Evolutionary conservation across 2,329 filamentous ascomycete species (phyloP), one percentile per base, ranked within the genome.

Genomic region (Botrytis aclada): DNA sequence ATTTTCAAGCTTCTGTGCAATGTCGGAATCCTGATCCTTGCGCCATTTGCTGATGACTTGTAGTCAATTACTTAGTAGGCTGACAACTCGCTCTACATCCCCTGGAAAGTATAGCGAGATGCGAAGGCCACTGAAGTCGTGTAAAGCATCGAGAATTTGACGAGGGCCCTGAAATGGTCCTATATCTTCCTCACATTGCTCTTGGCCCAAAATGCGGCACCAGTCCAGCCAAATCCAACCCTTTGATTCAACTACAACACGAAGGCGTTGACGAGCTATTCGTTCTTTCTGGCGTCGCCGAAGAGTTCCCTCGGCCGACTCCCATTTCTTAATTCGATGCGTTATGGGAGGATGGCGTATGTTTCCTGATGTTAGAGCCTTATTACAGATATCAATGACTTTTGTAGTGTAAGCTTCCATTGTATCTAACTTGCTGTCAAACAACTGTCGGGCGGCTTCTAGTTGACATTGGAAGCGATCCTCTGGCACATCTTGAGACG

Each of bases 91-190:
- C n/a, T 63, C 61, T 37, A 63, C 61, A 37, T 63, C 37, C 8
- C 61, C 61, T 39, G 37, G 61, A 43, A 63, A 63, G 39, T 63
- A 63, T 29, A 63, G 37, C 8, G 61, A 63, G 61, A 43, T 63
- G 8, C 61, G 20, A 22, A 63, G 34, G n/a, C 37, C 37, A 37
- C 61, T 8, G 4, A 63, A 63, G n/a, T 41, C 61, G 61, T 63
- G 22, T 7, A 63, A 63, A n/a, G 37, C 61, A 37, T 63, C 61
- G 4, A 63, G 22, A 14, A 43, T 63, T 37, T 63, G 0, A 4
- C 1, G 37, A 41, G 34, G 61, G 22, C 1, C 12, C 12, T 29
- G 5, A 4, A 43, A 63, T n/a, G 61, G 25, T 25, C 22, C 61
- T 41, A 29, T 63, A 3, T 63, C 37, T 9, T 63, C 4, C 37